Base-by-base conservation (phyloP, 495 filamentous ascomycete species). In the Hypomontagnella monticulosa region DNA sequence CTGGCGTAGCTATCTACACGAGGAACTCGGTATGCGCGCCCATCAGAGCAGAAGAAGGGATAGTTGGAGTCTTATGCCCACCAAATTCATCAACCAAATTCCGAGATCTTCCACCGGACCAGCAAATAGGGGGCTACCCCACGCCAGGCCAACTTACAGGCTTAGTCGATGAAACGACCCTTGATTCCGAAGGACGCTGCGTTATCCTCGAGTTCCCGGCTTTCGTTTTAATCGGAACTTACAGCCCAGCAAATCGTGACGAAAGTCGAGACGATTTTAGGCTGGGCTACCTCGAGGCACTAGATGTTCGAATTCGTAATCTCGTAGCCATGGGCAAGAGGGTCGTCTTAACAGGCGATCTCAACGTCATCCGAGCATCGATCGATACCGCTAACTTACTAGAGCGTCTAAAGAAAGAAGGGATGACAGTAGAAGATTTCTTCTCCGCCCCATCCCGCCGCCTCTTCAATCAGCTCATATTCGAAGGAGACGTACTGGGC, bases 141-240 rank as follows among this genome's bases (percentile, higher is more conserved):
- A 84, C 79, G 12, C 61, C 76, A 0, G 79, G 81, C 30, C 93
- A 96, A 66, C 81, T 96, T 8, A 74, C 80, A 10, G 80, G 83
- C 30, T 73, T 79, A 3, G 75, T 91, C 19, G 92, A 97, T 75
- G 85, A 92, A 20, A 73, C 80, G 18, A 80, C 80, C 0, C 85
- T 98, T 18, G 94, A 98, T 71, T 93, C 91, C 0, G 94, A 98
- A 83, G 95, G 95, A 4, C 88, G 95, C 37, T 93, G 92, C 68
- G 86, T 97, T 4, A 80, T 97, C n/a, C 83, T 99, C 2, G 95
- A 99, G 70, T 97, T 99, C 69, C 92, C 93, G 1, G 94, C 93
- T 10, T 98, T 99, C 69, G 91, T 99, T 15, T 81, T 99, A 2
- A 87, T 99, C 40, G 95, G 94, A 10, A 83, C 92, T 12, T 98